phyloP scores from a whole-genome alignment of 768 basidiomycete species.

The Candolleomyces eurysporus region DNA sequence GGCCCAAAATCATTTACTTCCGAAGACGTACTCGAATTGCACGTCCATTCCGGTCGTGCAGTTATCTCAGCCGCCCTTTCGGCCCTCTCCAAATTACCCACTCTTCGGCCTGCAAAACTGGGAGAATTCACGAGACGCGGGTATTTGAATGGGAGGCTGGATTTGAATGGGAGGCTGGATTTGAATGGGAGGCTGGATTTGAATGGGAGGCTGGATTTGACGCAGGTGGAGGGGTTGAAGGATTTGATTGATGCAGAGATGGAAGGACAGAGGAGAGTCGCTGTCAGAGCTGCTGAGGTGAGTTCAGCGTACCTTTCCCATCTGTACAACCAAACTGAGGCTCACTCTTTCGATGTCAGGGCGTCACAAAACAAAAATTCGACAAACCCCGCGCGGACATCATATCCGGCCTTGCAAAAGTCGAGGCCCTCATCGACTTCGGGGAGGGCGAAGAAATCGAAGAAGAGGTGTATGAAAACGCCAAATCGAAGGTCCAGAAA shows the following conservation, averaged over 20 bases:
- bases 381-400: constrained; percentile 64
- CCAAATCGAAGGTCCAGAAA: constrained; percentile 44
- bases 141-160: no score
- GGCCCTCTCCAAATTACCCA: constrained; percentile 59
- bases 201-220: constrained; percentile 81
- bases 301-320: constrained; percentile 21
- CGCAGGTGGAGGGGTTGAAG: constrained; percentile 84
- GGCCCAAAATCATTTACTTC: constrained; percentile 83
- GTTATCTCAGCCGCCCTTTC: constrained; percentile 68
- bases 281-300: constrained; percentile 67
- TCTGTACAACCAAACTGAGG: background rate
- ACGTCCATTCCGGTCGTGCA: constrained; percentile 85
- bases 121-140: constrained; percentile 91
- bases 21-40: constrained; percentile 79
- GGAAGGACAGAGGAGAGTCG: constrained; percentile 73
- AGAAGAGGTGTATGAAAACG: constrained; percentile 76
- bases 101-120: constrained; percentile 73
- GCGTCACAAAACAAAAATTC: constrained; percentile 55
- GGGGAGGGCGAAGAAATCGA: constrained; percentile 91
- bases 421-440: constrained; percentile 92
- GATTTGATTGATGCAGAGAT: constrained; percentile 91
- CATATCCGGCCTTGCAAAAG: constrained; percentile 71
- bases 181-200: no score
- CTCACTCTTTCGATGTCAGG: constrained; percentile 39
- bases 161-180: no score